Conservation (phyloP, 2,329 filamentous ascomycete genomes). For the Aspergillus calidoustus region DNA sequence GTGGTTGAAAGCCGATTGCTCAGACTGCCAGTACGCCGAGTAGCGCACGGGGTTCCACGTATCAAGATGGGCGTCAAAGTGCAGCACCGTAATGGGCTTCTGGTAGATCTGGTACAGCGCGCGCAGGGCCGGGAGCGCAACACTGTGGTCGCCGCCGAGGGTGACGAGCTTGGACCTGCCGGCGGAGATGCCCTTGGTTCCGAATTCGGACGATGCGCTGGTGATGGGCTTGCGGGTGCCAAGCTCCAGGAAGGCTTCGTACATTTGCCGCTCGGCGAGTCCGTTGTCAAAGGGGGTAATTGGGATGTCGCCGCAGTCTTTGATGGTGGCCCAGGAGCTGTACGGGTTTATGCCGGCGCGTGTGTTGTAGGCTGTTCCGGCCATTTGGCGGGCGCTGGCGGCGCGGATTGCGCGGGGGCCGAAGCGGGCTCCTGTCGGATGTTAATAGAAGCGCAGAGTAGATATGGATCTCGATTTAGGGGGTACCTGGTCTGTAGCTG, state of each 20-base stretch:
- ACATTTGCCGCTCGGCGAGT: conserved; percentile 83
- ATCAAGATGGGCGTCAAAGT: conserved; percentile 80
- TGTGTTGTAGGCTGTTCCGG: conserved; percentile 80
- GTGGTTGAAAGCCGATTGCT: conserved; percentile 80
- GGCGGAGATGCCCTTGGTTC: conserved; percentile 38
- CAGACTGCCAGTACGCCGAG: conserved; percentile 72
- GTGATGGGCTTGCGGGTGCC: conserved; percentile 51
- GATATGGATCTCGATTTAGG: not conserved
- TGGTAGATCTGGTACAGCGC: conserved; percentile 67
- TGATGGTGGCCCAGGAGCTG: conserved; percentile 73
- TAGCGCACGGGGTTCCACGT: conserved; percentile 84
- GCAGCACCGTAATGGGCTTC: conserved; percentile 68
- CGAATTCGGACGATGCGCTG: conserved; percentile 30
- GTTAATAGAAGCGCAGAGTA: not conserved
- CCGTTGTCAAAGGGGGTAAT: conserved; percentile 85
- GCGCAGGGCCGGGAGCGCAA: conserved; percentile 71
- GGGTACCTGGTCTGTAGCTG: conserved; percentile 67
- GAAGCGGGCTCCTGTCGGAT: conserved; percentile 67
- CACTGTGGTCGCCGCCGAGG: conserved; percentile 74
- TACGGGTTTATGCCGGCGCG: conserved; percentile 85
- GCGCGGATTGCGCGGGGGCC: conserved; percentile 86
- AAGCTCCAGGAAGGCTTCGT: conserved; percentile 75
- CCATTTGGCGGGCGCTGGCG: conserved; percentile 79
- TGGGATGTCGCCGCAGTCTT: conserved; percentile 91
- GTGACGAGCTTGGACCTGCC: conserved; percentile 63